These are phyloP conservation scores for Lagenidium sp. DNA, from an alignment of 352 stramenopile genomes.

Conservation along the genomic window DNA sequence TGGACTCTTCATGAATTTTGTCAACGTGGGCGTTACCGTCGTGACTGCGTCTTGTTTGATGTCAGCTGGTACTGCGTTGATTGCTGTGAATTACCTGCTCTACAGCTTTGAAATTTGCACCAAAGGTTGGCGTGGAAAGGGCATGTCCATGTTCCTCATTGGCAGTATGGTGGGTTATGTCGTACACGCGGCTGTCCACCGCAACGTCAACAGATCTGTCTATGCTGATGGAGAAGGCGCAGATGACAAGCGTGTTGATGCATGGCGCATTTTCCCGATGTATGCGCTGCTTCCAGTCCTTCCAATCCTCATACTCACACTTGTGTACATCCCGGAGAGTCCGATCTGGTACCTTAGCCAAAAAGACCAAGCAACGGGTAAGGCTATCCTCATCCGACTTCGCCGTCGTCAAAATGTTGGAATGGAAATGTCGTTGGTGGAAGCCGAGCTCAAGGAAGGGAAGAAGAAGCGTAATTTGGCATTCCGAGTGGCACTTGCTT, in stretches of 20 bases:
- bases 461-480: constrained; percentile 39
- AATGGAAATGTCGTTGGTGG: constrained; percentile 41
- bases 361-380: constrained; percentile 40
- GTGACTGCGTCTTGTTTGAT: constrained; percentile 42
- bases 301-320: constrained; percentile 34
- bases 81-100: constrained; percentile 67
- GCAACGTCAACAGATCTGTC: constrained; percentile 26
- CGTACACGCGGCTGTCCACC: constrained; percentile 47
- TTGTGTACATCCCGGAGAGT: constrained; percentile 73
- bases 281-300: constrained; percentile 52
- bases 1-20: constrained; percentile 51
- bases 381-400: constrained; percentile 39
- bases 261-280: constrained; percentile 56
- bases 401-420: constrained; percentile 64
- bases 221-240: constrained; percentile 23
- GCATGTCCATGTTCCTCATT: constrained; percentile 71
- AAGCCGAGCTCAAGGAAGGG: constrained; percentile 40
- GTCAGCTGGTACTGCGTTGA: constrained; percentile 45
- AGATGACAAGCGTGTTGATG: constrained; percentile 31
- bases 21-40: constrained; percentile 38
- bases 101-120: constrained; percentile 85
- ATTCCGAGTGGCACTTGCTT: constrained; percentile 58
- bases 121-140: constrained; percentile 82
- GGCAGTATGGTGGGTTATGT: constrained; percentile 64
- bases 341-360: constrained; percentile 52